Evolutionary conservation across 2,329 filamentous ascomycete species (phyloP).

Genomic region (Blastomyces parvus): DNA sequence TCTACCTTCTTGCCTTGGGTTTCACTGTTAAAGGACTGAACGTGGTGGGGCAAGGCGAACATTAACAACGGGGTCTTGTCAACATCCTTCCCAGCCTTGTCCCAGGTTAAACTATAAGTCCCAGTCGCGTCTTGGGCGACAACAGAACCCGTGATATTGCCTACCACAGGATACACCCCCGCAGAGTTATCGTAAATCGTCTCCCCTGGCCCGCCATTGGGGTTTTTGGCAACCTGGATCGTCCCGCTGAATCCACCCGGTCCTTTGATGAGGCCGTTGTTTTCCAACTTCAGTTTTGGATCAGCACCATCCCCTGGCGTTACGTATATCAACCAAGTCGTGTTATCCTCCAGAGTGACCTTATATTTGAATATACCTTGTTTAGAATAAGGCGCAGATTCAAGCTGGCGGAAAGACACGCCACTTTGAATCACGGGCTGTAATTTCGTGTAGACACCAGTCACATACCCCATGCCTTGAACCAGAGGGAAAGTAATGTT

Average conservation of each 20-base stretch:
- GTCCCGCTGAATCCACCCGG: conserved; percentile 61
- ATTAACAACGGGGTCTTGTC: conserved; percentile 57
- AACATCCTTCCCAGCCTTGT: conserved; percentile 55
- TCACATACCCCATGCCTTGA: conserved; percentile 84
- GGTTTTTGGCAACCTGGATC: conserved; percentile 75
- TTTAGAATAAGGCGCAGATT: conserved; percentile 45
- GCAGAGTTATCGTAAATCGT: conserved; percentile 62
- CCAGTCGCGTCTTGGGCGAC: conserved; percentile 48
- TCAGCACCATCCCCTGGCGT: conserved; percentile 49
- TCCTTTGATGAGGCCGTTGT: conserved; percentile 56
- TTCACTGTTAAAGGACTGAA: conserved; percentile 58
- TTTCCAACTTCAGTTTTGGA: conserved; percentile 58
- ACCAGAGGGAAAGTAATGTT: conserved; percentile 70
- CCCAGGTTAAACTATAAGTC: conserved; percentile 63
- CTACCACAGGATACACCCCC: conserved; percentile 62
- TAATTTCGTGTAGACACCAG: conserved; percentile 60
- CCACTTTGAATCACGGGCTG: conserved; percentile 65
- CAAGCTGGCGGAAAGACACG: conserved; percentile 62
- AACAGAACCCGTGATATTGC: conserved; percentile 53
- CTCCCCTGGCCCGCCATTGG: conserved; percentile 50
- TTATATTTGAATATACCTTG: conserved; percentile 65
- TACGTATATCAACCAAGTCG: conserved; percentile 72
- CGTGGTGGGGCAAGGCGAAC: conserved; percentile 82
- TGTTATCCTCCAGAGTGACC: conserved; percentile 60
- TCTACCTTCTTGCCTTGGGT: conserved; percentile 43